Percentiles rank a stretch among this genome's conserved stretches.
Conservation (phyloP, 2,329 filamentous ascomycete species). For the Tolypocladium amazonense region DNA sequence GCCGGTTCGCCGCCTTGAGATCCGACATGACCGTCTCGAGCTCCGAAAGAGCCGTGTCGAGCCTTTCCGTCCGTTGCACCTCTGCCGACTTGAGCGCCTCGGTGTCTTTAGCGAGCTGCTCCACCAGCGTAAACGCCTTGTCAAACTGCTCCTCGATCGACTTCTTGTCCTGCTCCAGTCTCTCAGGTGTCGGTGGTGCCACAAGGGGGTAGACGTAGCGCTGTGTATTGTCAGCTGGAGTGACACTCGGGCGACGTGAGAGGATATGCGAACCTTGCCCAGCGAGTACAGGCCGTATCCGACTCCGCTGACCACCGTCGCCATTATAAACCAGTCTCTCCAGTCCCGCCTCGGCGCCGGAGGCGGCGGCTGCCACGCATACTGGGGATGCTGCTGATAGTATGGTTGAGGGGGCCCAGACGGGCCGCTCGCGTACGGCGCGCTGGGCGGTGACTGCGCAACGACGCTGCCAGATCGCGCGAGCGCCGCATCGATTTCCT, state of each 20-base stretch:
- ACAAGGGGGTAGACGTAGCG: slow-evolving; percentile 88
- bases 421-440: slow-evolving; percentile 32
- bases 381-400: slow-evolving; percentile 38
- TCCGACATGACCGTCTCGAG: slow-evolving; percentile 75
- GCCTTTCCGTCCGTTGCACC: slow-evolving; percentile 67
- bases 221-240: slow-evolving; percentile 25
- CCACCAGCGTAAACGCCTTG: slow-evolving; percentile 79
- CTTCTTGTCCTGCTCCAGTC: slow-evolving; percentile 88
- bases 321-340: slow-evolving; percentile 99
- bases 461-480: slow-evolving; percentile 52
- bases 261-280: slow-evolving; percentile 55
- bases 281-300: slow-evolving; percentile 82
- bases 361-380: slow-evolving; percentile 48
- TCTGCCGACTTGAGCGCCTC: slow-evolving; percentile 79
- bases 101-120: slow-evolving; percentile 87
- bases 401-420: slow-evolving; percentile 30
- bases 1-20: slow-evolving; percentile 69
- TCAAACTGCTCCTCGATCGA: slow-evolving; percentile 89
- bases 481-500: slow-evolving; percentile 83
- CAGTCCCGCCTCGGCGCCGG: slow-evolving; percentile 74
- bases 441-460: slow-evolving; percentile 27
- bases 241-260: neutral
- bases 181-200: slow-evolving; percentile 84
- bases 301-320: slow-evolving; percentile 82
- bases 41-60: slow-evolving; percentile 73